Conservation (phyloP, 2,329 filamentous ascomycete species). For the Thielaviopsis punctulata region DNA sequence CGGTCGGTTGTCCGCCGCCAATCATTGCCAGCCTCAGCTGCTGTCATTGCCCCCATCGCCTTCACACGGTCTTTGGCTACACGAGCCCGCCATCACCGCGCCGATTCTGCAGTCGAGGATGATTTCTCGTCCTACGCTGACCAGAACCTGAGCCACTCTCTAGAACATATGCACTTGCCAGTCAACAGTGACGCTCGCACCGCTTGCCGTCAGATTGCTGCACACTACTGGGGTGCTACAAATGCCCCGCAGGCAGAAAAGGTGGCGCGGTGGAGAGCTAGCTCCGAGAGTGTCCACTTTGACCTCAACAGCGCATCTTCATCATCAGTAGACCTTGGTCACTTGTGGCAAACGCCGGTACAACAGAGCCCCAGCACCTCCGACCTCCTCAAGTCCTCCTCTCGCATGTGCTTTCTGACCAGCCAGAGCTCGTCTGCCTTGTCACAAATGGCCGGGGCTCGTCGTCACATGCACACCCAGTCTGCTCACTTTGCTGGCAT, state of each 20-base stretch:
- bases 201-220: slow-evolving; percentile 11
- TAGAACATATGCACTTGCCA: slow-evolving; percentile 11
- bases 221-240: slow-evolving; percentile 11
- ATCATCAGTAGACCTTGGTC: slow-evolving; percentile 4
- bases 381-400: slow-evolving; percentile 4
- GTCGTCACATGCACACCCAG: slow-evolving; percentile 5
- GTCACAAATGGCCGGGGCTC: slow-evolving; percentile 3
- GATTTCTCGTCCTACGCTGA: neutral
- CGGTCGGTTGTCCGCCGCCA: slow-evolving; percentile 10
- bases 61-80: slow-evolving; percentile 9
- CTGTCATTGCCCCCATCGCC: slow-evolving; percentile 3
- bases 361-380: slow-evolving; percentile 10
- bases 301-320: slow-evolving; percentile 4
- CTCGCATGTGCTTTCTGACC: slow-evolving; percentile 10
- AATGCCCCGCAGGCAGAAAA: slow-evolving; percentile 10
- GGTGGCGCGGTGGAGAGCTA: slow-evolving; percentile 10
- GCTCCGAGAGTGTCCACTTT: slow-evolving; percentile 11
- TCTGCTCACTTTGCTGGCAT: slow-evolving; percentile 2
- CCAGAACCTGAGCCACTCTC: slow-evolving; percentile 1
- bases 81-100: slow-evolving; percentile 9
- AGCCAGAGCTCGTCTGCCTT: neutral
- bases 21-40: slow-evolving; percentile 10
- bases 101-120: neutral
- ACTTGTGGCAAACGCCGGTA: slow-evolving; percentile 9
- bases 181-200: slow-evolving; percentile 8